These are phyloP conservation scores for Bryum argenteum DNA, from an alignment of 225 moss, liverwort and hornwort species.

Conservation along the genomic window DNA sequence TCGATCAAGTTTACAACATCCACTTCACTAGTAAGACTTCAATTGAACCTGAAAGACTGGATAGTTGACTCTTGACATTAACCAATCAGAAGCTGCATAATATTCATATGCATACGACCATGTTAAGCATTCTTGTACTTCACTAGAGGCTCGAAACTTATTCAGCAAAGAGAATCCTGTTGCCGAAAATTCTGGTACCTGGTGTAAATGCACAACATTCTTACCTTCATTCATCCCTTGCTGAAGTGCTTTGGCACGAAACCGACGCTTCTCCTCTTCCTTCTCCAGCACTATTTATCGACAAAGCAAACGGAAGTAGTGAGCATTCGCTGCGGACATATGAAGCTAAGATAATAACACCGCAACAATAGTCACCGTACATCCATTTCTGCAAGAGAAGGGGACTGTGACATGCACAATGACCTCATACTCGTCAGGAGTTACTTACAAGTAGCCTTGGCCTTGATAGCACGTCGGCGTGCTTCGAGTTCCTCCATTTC, in stretches of 20 bases:
- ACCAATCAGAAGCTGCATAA: constrained; percentile 8
- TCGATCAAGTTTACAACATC: neutral
- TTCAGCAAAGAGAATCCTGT: no score
- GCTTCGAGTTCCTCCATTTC: constrained; percentile 61
- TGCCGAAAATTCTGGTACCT: no score
- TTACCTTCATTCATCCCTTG: constrained; percentile 57
- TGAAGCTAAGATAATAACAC: neutral
- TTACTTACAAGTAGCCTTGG: constrained; percentile 55
- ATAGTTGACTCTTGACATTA: neutral
- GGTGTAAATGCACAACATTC: neutral
- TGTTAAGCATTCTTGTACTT: constrained; percentile 26
- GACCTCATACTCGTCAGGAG: constrained; percentile 8
- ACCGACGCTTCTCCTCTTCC: constrained; percentile 61
- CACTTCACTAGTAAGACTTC: constrained; percentile 5
- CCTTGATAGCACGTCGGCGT: constrained; percentile 51
- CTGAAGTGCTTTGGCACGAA: constrained; percentile 54
- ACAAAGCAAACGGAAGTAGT: constrained; percentile 3
- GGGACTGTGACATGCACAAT: neutral
- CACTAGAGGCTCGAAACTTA: neutral
- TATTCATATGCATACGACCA: neutral
- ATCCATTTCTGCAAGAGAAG: neutral
- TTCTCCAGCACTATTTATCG: constrained; percentile 51
- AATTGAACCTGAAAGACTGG: neutral
- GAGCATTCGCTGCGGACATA: constrained; percentile 9
- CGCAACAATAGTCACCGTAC: neutral